A percentile compares a stretch with the other conserved stretches of the same genome.
Conservation (phyloP, 306 rosid genomes). For the Notholithocarpus densiflorus region DNA sequence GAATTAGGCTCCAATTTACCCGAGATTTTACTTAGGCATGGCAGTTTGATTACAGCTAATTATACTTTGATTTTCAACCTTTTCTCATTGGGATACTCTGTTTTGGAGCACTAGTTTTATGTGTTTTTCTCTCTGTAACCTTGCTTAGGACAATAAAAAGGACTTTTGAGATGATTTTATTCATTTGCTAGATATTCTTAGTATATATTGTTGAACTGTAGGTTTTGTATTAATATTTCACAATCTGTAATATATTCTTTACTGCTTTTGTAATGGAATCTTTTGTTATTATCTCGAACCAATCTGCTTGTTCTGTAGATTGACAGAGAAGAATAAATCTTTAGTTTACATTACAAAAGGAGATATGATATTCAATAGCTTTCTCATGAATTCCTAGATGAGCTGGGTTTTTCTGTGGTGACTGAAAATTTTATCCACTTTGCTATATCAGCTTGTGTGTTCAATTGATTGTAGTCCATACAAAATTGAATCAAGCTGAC, state of each 20-base stretch:
- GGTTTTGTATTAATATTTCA: neutral
- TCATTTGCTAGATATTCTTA: neutral
- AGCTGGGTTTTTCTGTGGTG: conserved; percentile 9
- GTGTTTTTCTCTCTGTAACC: conserved; percentile 4
- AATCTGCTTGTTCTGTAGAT: neutral
- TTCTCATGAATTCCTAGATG: conserved; percentile 1
- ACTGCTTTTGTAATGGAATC: neutral
- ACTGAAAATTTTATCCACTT: neutral
- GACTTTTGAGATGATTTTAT: neutral
- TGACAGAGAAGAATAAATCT: neutral
- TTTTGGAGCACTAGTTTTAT: conserved; percentile 10
- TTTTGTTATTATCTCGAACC: neutral
- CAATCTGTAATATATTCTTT: neutral
- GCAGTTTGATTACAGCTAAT: conserved; percentile 20
- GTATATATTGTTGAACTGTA: neutral
- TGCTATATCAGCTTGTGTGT: conserved; percentile 11
- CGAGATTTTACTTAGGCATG: neutral
- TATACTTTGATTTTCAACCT: conserved; percentile 24
- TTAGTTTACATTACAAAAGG: neutral
- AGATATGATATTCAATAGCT: conserved; percentile 13
- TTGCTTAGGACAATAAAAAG: conserved; percentile 3
- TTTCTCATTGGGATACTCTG: conserved; percentile 11
- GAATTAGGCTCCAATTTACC: neutral
- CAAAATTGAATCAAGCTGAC: neutral
- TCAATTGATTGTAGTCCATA: neutral